Evolutionary conservation across 1,139 yeast genomes (phyloP).

Genomic region (Debaryomycetaceae sp.): DNA sequence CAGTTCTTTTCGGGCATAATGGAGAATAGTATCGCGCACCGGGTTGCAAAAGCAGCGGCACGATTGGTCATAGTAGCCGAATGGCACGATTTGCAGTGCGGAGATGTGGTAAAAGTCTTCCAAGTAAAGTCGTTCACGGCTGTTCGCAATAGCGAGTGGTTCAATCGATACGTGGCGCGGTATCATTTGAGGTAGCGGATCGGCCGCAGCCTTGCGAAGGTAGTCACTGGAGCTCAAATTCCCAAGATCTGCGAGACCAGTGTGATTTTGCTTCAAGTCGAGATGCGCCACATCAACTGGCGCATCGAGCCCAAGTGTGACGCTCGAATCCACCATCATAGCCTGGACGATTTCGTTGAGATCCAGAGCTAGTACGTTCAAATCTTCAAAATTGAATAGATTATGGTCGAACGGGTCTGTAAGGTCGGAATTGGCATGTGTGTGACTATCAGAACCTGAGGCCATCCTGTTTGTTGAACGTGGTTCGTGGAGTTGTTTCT

Average conservation of each 20-base stretch:
- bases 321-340: slow-evolving; percentile 25
- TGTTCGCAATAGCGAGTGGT: slow-evolving; percentile 24
- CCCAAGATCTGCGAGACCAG: neutral
- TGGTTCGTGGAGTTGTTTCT: too few relatives aligned
- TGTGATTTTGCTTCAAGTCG: too few relatives aligned
- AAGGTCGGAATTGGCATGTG: too few relatives aligned
- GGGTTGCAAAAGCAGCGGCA: slow-evolving; percentile 38
- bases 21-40: slow-evolving; percentile 49
- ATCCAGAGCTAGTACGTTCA: slow-evolving; percentile 29
- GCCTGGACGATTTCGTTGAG: slow-evolving; percentile 31
- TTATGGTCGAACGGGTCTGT: slow-evolving; percentile 3
- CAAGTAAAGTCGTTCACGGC: slow-evolving; percentile 39
- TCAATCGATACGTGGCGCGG: slow-evolving; percentile 24
- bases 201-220: neutral
- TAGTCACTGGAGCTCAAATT: neutral
- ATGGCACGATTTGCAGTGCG: slow-evolving; percentile 52
- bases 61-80: slow-evolving; percentile 35
- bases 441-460: too few relatives aligned
- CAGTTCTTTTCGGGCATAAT: slow-evolving; percentile 49
- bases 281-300: too few relatives aligned
- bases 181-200: slow-evolving; percentile 3
- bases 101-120: slow-evolving; percentile 50
- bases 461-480: too few relatives aligned
- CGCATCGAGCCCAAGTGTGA: too few relatives aligned
- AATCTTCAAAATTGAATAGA: slow-evolving; percentile 22